Conservation (phyloP, 2,329 filamentous ascomycete species). For the Microdochium trichocladiopsis region DNA sequence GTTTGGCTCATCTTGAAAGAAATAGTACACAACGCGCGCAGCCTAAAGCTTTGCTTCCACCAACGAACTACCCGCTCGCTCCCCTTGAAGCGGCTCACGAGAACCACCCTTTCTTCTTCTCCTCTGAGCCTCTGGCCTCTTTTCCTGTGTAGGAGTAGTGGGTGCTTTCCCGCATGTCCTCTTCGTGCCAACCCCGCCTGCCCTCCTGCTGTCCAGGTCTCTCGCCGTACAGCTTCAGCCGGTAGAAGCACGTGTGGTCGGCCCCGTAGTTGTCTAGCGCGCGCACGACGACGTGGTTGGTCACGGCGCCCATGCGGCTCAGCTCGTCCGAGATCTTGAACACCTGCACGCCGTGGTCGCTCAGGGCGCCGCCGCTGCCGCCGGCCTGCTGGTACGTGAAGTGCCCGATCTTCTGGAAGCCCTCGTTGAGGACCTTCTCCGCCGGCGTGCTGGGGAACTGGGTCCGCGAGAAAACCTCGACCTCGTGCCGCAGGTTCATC, state of each 20-base stretch:
- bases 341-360: slow-evolving; percentile 39
- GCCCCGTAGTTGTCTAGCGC: slow-evolving; percentile 52
- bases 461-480: slow-evolving; percentile 33
- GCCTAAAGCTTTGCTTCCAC: no score
- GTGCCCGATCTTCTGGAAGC: slow-evolving; percentile 50
- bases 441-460: slow-evolving; percentile 27
- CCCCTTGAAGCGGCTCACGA: neutral
- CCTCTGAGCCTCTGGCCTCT: neutral
- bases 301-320: slow-evolving; percentile 34
- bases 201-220: neutral
- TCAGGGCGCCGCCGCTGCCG: slow-evolving; percentile 3
- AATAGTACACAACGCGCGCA: no score
- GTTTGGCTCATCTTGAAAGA: no score
- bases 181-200: neutral
- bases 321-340: slow-evolving; percentile 46
- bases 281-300: slow-evolving; percentile 46
- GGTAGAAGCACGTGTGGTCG: slow-evolving; percentile 60
- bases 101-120: neutral
- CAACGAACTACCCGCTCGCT: neutral
- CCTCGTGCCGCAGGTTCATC: slow-evolving; percentile 26
- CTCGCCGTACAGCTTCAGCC: slow-evolving; percentile 50
- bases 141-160: neutral
- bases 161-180: neutral
- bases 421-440: slow-evolving; percentile 21
- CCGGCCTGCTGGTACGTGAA: slow-evolving; percentile 44